These are phyloP conservation scores for Citrus cavaleriei DNA, from an alignment of 345 rosid genomes.

Conservation along the genomic window DNA sequence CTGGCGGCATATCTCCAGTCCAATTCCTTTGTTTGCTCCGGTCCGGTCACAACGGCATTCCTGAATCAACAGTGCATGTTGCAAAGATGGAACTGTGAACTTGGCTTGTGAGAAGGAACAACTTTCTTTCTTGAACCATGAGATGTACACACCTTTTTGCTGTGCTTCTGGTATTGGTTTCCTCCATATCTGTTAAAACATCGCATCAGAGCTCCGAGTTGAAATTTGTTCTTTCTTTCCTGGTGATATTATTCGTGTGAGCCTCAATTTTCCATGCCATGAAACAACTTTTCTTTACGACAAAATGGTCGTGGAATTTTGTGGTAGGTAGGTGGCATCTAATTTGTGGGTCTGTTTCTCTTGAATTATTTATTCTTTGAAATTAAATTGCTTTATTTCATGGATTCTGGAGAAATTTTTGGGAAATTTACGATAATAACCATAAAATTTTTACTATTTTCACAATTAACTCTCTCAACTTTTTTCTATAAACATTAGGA, in stretches of 20 bases:
- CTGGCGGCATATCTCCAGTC: slow-evolving; percentile 10
- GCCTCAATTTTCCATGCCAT: not conserved
- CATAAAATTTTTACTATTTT: no score
- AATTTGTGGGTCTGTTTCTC: no score
- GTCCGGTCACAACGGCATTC: not conserved
- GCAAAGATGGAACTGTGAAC: not conserved
- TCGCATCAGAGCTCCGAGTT: not conserved
- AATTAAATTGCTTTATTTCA: no score
- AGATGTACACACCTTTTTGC: not conserved
- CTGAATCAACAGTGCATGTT: not conserved
- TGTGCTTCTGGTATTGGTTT: not conserved
- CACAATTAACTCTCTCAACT: no score
- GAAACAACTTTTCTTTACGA: not conserved
- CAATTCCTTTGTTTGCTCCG: slow-evolving; percentile 13
- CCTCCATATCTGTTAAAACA: not conserved
- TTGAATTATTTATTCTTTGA: no score
- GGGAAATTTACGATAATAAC: no score
- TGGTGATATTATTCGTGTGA: not conserved
- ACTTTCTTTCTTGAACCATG: not conserved
- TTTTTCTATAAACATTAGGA: no score
- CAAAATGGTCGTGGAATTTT: not conserved
- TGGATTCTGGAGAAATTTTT: no score
- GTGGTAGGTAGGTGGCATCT: not conserved
- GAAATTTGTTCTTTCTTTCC: not conserved
- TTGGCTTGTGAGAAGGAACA: not conserved